A percentile compares a stretch with the other conserved stretches of the same genome.
These are phyloP conservation scores for Alternaria brassicae DNA, from an alignment of 2,329 filamentous ascomycete species.

Conservation along the genomic window DNA sequence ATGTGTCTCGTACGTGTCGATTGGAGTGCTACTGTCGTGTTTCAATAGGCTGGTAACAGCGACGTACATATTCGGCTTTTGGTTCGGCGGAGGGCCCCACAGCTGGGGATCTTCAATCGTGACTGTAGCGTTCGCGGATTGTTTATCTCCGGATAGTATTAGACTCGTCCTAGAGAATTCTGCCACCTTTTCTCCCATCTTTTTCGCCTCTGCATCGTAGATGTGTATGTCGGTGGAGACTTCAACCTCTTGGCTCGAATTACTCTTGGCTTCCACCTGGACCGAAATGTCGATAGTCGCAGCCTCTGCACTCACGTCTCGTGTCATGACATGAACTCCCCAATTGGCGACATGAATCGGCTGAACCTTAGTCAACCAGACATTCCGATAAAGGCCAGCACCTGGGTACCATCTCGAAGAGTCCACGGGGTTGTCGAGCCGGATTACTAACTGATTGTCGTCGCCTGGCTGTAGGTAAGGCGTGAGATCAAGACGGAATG, in stretches of 20 bases:
- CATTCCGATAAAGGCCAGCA: slow-evolving; percentile 61
- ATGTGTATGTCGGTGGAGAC: slow-evolving; percentile 53
- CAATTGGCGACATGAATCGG: slow-evolving; percentile 57
- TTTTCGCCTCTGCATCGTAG: slow-evolving; percentile 44
- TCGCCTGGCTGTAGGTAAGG: background rate
- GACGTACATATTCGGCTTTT: slow-evolving; percentile 58
- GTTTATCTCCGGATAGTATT: slow-evolving; percentile 32
- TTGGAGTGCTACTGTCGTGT: slow-evolving; percentile 40
- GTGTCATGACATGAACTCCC: slow-evolving; percentile 58
- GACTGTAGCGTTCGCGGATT: slow-evolving; percentile 47
- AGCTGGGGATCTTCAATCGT: slow-evolving; percentile 52
- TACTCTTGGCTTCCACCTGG: slow-evolving; percentile 37
- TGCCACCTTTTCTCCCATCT: slow-evolving; percentile 22
- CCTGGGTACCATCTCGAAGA: slow-evolving; percentile 62
- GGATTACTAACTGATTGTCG: slow-evolving; percentile 52
- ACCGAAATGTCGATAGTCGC: slow-evolving; percentile 57
- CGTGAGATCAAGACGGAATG: background rate
- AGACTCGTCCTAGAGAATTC: background rate
- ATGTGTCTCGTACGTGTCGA: slow-evolving; percentile 50
- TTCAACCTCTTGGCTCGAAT: slow-evolving; percentile 43
- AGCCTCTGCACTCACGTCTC: slow-evolving; percentile 53
- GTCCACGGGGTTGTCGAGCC: slow-evolving; percentile 57
- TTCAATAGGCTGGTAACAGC: slow-evolving; percentile 51
- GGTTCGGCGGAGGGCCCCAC: slow-evolving; percentile 58
- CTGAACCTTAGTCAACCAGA: slow-evolving; percentile 60